Conservation (phyloP, 768 basidiomycete species). For the Rhizopogon vulgaris region DNA sequence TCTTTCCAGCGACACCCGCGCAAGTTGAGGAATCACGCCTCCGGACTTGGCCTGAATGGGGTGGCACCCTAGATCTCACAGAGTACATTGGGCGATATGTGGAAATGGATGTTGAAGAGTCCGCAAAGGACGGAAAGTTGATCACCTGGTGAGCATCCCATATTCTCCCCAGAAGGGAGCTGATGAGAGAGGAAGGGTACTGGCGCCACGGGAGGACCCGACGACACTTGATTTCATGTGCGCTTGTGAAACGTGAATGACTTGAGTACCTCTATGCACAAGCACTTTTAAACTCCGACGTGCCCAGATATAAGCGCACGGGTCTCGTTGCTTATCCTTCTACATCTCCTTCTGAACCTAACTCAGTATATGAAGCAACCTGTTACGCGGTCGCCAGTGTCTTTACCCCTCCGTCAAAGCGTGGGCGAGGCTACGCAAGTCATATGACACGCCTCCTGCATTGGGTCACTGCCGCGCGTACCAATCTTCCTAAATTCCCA, state of each 20-base stretch:
- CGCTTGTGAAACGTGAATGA: constrained; percentile 56
- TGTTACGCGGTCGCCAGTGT: constrained; percentile 54
- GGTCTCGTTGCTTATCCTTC: constrained; percentile 25
- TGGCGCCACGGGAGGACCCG: constrained; percentile 47
- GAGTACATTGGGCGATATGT: constrained; percentile 40
- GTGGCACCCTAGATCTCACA: constrained; percentile 33
- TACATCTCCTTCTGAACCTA: constrained; percentile 1
- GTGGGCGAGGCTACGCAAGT: constrained; percentile 51
- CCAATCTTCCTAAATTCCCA: constrained; percentile 32
- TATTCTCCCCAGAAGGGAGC: not conserved
- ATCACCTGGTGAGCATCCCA: constrained; percentile 40
- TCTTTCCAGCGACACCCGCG: constrained; percentile 42
- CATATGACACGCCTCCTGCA: constrained; percentile 66
- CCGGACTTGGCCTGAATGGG: constrained; percentile 38
- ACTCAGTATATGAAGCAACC: constrained; percentile 24
- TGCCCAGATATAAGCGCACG: constrained; percentile 30
- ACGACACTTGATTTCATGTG: constrained; percentile 44
- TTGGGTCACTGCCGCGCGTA: constrained; percentile 38
- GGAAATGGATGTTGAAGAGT: constrained; percentile 33
- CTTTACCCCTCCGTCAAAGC: constrained; percentile 44
- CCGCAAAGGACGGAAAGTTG: constrained; percentile 38
- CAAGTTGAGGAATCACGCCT: constrained; percentile 39
- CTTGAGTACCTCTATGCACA: not conserved
- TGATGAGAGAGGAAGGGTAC: constrained; percentile 36
- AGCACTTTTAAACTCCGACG: not conserved